These are phyloP conservation scores for Epichloe scottii DNA, from an alignment of 2,329 filamentous ascomycete species.

Conservation along the genomic window DNA sequence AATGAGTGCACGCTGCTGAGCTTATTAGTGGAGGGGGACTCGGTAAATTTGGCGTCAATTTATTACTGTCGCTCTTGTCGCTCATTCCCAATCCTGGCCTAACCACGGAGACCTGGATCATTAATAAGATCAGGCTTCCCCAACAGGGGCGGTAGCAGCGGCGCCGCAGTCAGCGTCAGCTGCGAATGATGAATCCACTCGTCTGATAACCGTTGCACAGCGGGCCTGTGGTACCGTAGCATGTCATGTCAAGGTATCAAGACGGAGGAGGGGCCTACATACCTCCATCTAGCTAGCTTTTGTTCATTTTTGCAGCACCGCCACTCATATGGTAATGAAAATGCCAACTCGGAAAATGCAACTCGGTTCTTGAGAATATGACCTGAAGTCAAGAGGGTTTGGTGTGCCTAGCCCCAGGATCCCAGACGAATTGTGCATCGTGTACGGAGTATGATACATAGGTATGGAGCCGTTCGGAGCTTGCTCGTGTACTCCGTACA, in stretches of 20 bases:
- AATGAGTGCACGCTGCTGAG: background rate
- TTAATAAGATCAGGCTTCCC: background rate
- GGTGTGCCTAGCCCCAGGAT: background rate
- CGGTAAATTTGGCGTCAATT: background rate
- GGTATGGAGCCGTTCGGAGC: background rate
- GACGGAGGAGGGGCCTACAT: background rate
- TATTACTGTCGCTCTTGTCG: background rate
- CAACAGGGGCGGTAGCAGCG: slow-evolving; percentile 1
- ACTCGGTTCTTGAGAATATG: background rate
- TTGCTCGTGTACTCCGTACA: background rate
- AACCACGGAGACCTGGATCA: background rate
- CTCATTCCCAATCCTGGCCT: background rate
- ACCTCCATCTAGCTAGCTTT: background rate
- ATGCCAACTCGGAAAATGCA: background rate
- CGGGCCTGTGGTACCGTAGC: background rate
- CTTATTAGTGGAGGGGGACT: background rate
- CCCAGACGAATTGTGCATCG: background rate
- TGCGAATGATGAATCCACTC: background rate
- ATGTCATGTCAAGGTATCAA: background rate
- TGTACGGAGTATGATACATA: too few species aligned
- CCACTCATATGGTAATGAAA: background rate
- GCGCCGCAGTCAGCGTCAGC: background rate
- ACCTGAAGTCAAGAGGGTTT: background rate
- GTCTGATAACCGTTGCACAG: background rate
- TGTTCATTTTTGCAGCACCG: background rate